Evolutionary conservation across 352 stramenopile species (phyloP).

Genomic region (Phytophthora agathidicida): DNA sequence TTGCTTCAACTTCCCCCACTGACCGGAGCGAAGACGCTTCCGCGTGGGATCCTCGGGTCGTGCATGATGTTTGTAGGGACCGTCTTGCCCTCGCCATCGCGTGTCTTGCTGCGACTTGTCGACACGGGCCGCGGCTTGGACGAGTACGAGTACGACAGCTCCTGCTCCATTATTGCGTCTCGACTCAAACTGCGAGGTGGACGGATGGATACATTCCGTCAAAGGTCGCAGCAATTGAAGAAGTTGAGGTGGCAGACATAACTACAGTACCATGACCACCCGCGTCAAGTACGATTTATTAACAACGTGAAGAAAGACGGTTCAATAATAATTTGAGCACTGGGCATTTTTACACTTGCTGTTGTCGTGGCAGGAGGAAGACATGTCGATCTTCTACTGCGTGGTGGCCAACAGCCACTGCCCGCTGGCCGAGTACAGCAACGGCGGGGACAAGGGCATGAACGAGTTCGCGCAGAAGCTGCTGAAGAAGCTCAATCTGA

Average conservation of each 20-base stretch:
- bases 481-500: slow-evolving; percentile 85
- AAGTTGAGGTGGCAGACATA: slow-evolving; percentile 25
- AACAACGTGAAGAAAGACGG: slow-evolving; percentile 19
- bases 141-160: slow-evolving; percentile 81
- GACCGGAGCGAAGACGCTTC: slow-evolving; percentile 69
- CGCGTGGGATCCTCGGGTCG: slow-evolving; percentile 64
- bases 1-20: slow-evolving; percentile 1
- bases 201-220: slow-evolving; percentile 25
- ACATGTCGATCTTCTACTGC: slow-evolving; percentile 91
- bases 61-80: slow-evolving; percentile 76
- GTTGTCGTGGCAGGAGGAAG: neutral
- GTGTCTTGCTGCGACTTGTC: slow-evolving; percentile 58
- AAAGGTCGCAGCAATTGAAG: slow-evolving; percentile 31
- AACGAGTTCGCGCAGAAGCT: slow-evolving; percentile 87
- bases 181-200: no score
- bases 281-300: slow-evolving; percentile 9
- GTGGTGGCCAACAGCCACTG: slow-evolving; percentile 85
- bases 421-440: slow-evolving; percentile 82
- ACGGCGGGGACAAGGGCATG: slow-evolving; percentile 86
- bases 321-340: slow-evolving; percentile 4
- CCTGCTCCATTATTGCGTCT: slow-evolving; percentile 43
- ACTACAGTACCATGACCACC: neutral
- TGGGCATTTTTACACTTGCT: slow-evolving; percentile 14
- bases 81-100: slow-evolving; percentile 35
- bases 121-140: slow-evolving; percentile 78